Base-by-base conservation (phyloP, 495 filamentous ascomycete species). In the Xylaria longipes region DNA sequence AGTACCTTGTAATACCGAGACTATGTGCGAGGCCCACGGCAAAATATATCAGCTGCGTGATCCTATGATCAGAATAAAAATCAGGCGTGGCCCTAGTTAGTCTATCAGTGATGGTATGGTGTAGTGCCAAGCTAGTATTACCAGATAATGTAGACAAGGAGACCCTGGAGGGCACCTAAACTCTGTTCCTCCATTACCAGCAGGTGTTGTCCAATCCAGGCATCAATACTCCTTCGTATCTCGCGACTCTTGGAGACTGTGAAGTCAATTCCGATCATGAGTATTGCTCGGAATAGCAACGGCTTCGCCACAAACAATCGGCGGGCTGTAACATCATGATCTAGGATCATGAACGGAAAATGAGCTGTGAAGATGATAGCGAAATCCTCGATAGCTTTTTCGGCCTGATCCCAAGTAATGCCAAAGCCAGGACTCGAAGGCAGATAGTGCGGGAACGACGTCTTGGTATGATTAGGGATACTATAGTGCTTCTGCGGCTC, bases 1-100 rank as follows among this genome's bases (percentile, higher is more conserved):
- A 35, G 6, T 65, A 65, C 61, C 71, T 63, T 20, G 75, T 80
- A 5, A 80, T 73, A n/a, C 75, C 78, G 31, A 81, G 75, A 39
- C 74, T 81, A n/a, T 81, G 79, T 22, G 78, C 79, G 41, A 78
- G 77, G 41, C 77, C 79, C 62, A 80, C 68, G 2, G 79, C 77
- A 12, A 81, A 72, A 41, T 80, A 75, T 1, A 72, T 77, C 4
- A 81, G 46, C 37, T 74, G 76, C 12, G 79, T 81, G 25, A 71
- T 67, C 67, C 72, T 73, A 41, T 69, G 57, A 43, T 81, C 79
- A 9, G 74, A 73, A 60, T 77, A 78, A 54, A 78, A 77, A 33
- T 76, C 46, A n/a, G 69, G 48, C 0, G 39, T 71, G 25, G 60
- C 46, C 69, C 69, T 71, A 17, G 20, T 9, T 1, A 63, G 15